These are phyloP conservation scores for Aspergillus unguis DNA, from an alignment of 2,329 filamentous ascomycete species.

Conservation along the genomic window DNA sequence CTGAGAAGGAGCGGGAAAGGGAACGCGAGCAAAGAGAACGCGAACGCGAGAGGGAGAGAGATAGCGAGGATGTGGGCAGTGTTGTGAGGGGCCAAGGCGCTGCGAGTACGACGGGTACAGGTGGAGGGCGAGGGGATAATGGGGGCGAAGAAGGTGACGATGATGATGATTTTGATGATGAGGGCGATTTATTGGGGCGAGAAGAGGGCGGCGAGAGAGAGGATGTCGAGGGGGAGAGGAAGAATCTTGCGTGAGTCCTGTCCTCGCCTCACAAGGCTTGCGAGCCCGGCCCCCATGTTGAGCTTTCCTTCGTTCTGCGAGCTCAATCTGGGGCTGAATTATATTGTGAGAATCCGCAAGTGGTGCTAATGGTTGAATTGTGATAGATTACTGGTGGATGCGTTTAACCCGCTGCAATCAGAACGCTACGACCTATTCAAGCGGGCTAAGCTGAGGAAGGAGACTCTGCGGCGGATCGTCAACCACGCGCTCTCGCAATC, in stretches of 20 bases:
- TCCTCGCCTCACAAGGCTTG: too few species aligned
- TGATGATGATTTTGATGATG: slow-evolving; percentile 50
- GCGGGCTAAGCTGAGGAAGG: slow-evolving; percentile 49
- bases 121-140: slow-evolving; percentile 35
- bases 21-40: slow-evolving; percentile 25
- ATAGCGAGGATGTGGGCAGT: slow-evolving; percentile 32
- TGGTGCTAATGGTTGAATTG: neutral
- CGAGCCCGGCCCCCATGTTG: too few species aligned
- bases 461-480: slow-evolving; percentile 54
- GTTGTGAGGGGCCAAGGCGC: slow-evolving; percentile 22
- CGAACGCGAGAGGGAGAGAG: slow-evolving; percentile 28
- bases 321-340: neutral
- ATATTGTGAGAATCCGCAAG: slow-evolving; percentile 6
- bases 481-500: slow-evolving; percentile 67
- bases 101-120: slow-evolving; percentile 33
- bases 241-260: slow-evolving; percentile 47
- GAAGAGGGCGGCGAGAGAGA: slow-evolving; percentile 40
- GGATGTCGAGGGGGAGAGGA: slow-evolving; percentile 52
- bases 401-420: slow-evolving; percentile 48
- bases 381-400: slow-evolving; percentile 43
- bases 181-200: slow-evolving; percentile 44
- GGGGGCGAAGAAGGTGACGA: slow-evolving; percentile 48
- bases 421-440: slow-evolving; percentile 50
- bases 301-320: too few species aligned
- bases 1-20: slow-evolving; percentile 35